Base-by-base conservation (phyloP, 345 rosid species). In the Dimocarpus longan region DNA sequence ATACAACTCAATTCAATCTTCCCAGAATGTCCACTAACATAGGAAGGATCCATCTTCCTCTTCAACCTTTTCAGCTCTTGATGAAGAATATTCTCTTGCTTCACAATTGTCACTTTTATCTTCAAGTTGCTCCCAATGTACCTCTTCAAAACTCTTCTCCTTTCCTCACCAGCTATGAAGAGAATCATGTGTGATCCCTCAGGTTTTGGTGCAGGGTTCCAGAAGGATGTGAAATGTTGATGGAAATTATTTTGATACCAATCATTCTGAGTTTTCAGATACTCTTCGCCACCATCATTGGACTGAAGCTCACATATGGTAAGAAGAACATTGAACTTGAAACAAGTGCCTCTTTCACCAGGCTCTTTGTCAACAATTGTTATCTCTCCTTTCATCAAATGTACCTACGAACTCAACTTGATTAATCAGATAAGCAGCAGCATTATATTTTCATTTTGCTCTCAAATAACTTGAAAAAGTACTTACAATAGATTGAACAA, bases 401-500 rank as follows among this genome's bases (percentile, higher is more conserved):
- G 80, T 28, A 82, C 84, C 85, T 82, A 21, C 16, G 39, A 42
- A 78, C 10, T 32, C 40, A 39, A 22, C 62, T 21, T 32, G n/a
- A 32, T 32, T 32, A 62, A 26, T 59, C 56, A 11, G 19, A 50
- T 11, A 13, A 50, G 18, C 6, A 13, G 56, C 1, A 32, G 37
- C 15, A 3, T 12, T 3, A 50, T 11, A 50, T 50, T 1, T 50
- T 50, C 56, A 50, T 50, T 50, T 50, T 15, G 19, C 6, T 50
- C 15, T 42, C 44, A 42, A 42, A 42, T 42, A 9, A 42, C 9
- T 42, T 6, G 3, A 42, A 42, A 42, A 8, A 50, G 10, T 46
- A 46, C 81, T 60, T 78, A 82, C 88, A 78, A 82, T 70, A 26
- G 85, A 82, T 66, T 85, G 88, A 71, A 85, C 88, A 44, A 82